Evolutionary conservation across 441 rosid genomes (phyloP).

Genomic region (California macrophylla): DNA sequence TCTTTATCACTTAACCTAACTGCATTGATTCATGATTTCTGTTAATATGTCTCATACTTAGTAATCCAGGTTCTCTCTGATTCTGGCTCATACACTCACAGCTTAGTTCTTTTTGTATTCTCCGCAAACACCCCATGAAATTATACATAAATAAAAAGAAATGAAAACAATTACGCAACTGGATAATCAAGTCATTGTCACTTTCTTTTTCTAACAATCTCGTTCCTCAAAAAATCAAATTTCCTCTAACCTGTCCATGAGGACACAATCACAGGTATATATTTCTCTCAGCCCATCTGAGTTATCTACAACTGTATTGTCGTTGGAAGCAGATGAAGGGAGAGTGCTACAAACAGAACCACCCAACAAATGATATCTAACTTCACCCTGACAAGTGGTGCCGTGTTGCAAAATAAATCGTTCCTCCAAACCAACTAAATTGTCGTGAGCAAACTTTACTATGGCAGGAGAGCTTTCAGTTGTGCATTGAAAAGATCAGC

Average conservation of each 20-base stretch:
- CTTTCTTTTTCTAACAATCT: background rate
- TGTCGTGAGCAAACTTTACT: slow-evolving; percentile 14
- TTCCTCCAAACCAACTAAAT: slow-evolving; percentile 11
- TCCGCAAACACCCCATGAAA: no score
- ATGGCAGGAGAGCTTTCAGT: slow-evolving; percentile 68
- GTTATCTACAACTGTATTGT: background rate
- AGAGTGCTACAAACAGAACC: slow-evolving; percentile 1
- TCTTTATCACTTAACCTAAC: background rate
- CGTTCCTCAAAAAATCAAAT: no score
- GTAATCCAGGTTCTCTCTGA: no score
- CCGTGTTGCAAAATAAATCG: slow-evolving; percentile 15
- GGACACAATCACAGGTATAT: background rate
- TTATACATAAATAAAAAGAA: no score
- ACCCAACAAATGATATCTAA: background rate
- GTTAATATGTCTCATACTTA: background rate
- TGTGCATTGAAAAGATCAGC: slow-evolving; percentile 84
- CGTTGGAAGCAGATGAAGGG: background rate
- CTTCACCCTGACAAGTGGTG: background rate
- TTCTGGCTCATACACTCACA: no score
- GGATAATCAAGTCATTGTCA: background rate
- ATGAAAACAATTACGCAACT: no score
- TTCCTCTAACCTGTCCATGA: background rate
- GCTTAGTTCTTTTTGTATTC: no score
- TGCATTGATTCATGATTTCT: background rate
- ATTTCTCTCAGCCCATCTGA: background rate